Evolutionary conservation across 768 basidiomycete genomes (phyloP), one percentile per base, ranked within the genome.

Genomic region (Pleurotus salmoneostramineus): DNA sequence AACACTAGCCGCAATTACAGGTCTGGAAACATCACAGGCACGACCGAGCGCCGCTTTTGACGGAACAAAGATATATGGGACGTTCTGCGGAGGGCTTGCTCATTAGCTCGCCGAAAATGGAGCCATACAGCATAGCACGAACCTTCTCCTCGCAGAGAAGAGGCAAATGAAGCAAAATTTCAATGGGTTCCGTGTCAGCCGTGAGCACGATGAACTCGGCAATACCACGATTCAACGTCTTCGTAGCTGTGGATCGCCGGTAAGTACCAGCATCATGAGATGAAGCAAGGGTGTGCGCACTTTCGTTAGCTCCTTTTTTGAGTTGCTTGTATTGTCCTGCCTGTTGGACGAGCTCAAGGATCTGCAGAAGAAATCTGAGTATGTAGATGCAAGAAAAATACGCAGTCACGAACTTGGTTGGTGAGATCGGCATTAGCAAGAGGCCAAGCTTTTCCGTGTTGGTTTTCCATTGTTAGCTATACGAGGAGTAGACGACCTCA

Each of bases 281-380:
- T 27, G 32, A 3, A 50, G 5, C 12, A 1, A 27, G 10, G 34
- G 48, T n/a, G 14, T 12, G 66, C 79, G 36, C 50, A 91, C 93
- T 91, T 84, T 99, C 97, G 74, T 99, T 99, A 44, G 97, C 97
- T 60, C 97, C 96, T 78, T 98, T 98, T 78, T 98, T 98, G 49
- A 98, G 77, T 73, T 98, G 95, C 77, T 98, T 98, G 80, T 96
- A 97, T 73, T 95, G 89, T n/a, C 84, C 79, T 43, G 96, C 95
- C 74, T 96, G 92, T 70, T 97, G 93, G 34, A 97, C 90, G 58
- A 98, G 81, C 68, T 98, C 96, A 56, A 99, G 83, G 67, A 98
- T 97, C 94, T 96, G 65, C 15, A 36, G 14, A 33, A 35, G 11
- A 62, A 43, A 54, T 35, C 21, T 27, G 21, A 27, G 21, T 27